Percentiles rank a stretch among this genome's conserved stretches.
These are phyloP conservation scores for Fusarium sp. DNA, from an alignment of 2,329 filamentous ascomycete genomes.

Conservation along the genomic window DNA sequence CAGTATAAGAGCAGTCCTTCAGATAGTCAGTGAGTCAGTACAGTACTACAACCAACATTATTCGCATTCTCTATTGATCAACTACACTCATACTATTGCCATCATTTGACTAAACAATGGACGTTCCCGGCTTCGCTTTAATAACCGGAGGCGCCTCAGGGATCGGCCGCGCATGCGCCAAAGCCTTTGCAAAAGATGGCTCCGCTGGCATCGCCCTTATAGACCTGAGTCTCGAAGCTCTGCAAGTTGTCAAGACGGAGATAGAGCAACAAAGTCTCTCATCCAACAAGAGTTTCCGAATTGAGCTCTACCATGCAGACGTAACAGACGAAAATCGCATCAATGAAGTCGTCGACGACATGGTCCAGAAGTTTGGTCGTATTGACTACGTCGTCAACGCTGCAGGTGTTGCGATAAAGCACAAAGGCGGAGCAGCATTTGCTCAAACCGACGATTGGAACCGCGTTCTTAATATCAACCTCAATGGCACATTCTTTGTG, in stretches of 20 bases:
- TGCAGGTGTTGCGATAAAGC: constrained; percentile 55
- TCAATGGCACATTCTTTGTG: constrained; percentile 57
- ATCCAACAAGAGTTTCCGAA: neutral
- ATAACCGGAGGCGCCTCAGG: constrained; percentile 50
- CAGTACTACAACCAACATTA: fast-evolving
- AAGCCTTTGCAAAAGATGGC: constrained; percentile 46
- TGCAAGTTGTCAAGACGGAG: constrained; percentile 32
- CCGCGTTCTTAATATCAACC: constrained; percentile 56
- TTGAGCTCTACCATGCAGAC: constrained; percentile 35
- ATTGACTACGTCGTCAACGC: constrained; percentile 57
- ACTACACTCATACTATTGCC: fast-evolving
- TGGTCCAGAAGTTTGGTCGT: constrained; percentile 49
- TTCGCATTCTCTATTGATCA: fast-evolving
- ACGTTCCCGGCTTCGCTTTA: constrained; percentile 49
- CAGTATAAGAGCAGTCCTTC: neutral
- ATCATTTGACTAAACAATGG: constrained; percentile 8
- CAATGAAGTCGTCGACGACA: constrained; percentile 42
- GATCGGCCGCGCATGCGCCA: constrained; percentile 48
- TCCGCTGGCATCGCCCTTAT: constrained; percentile 46
- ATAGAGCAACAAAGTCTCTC: constrained; percentile 30
- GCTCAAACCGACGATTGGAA: constrained; percentile 54
- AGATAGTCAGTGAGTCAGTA: neutral
- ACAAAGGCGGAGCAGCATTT: constrained; percentile 52
- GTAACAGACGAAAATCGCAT: constrained; percentile 48
- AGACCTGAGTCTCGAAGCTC: constrained; percentile 41